A percentile compares a stretch with the other conserved stretches of the same genome.
Evolutionary conservation across 1,284 basidiomycete genomes (phyloP).

Genomic region (Pyrrhoderma lamaoense): DNA sequence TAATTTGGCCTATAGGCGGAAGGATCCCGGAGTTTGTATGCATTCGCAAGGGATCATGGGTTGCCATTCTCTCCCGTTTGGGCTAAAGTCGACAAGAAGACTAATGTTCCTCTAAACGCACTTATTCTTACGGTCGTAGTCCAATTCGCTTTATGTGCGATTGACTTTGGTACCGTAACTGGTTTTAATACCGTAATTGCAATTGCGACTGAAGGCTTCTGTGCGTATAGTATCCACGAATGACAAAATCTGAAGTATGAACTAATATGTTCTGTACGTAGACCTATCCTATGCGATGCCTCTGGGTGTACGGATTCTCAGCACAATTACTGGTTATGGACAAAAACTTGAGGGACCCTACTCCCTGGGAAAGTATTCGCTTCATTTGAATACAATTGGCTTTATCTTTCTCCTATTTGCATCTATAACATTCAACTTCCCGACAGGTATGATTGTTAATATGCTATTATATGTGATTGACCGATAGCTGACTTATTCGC

Average conservation of each 20-base stretch:
- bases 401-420: slow-evolving; percentile 18
- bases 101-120: slow-evolving; percentile 11
- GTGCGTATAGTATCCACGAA: background rate
- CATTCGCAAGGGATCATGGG: slow-evolving; percentile 17
- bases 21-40: slow-evolving; percentile 17
- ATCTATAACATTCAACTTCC: slow-evolving; percentile 19
- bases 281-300: slow-evolving; percentile 17
- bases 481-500: background rate
- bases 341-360: slow-evolving; percentile 13
- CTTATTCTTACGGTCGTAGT: slow-evolving; percentile 13
- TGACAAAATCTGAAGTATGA: background rate
- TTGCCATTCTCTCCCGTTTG: slow-evolving; percentile 15
- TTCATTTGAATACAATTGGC: slow-evolving; percentile 11
- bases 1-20: slow-evolving; percentile 6
- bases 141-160: slow-evolving; percentile 16
- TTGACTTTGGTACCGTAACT: slow-evolving; percentile 16
- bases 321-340: slow-evolving; percentile 11
- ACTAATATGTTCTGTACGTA: background rate
- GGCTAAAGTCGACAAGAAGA: slow-evolving; percentile 12
- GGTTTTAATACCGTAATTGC: slow-evolving; percentile 18
- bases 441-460: slow-evolving; percentile 7
- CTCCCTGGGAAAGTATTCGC: slow-evolving; percentile 8
- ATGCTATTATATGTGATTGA: background rate
- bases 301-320: slow-evolving; percentile 12
- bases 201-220: slow-evolving; percentile 17